Base-by-base conservation (phyloP, 164 flowering plant species). In the Buxus sempervirens region DNA sequence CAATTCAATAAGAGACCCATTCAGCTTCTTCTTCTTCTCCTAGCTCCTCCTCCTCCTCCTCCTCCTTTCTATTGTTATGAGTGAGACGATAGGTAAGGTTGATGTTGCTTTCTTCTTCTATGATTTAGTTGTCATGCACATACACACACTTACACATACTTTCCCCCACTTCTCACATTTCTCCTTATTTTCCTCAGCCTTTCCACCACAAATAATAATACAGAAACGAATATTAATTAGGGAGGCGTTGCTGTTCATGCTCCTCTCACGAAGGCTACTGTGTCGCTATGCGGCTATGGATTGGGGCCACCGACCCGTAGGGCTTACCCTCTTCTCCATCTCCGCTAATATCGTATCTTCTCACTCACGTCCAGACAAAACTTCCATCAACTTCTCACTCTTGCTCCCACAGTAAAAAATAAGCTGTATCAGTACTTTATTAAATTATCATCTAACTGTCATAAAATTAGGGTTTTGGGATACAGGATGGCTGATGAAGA, bases 221-320 rank as follows among this genome's bases (percentile, higher is more conserved):
- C 63, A 68, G 60, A 57, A 42, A 49, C 41, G 64, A 65, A 71
- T 58, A 61, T 72, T 68, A 60, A 67, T 57, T 58, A 51, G 38
- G 54, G 26, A 54, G 64, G 69, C 58, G 75, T 32, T 69, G 65
- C 57, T 67, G 72, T 73, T 72, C 76, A 71, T 71, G 75, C 65
- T 54, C 60, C 59, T 62, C 73, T 71, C 72, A 63, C 75, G 71
- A 71, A 71, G 76, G 66, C 60, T 65, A 65, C 67, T 68, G 54
- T 78, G 81, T 78, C 78, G 73, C 69, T 66, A 65, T 54, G 65
- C 63, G 69, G 66, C 48, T 64, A 41, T 64, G 57, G 76, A 67
- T 63, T 73, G 81, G 79, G 77, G 70, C 81, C 81, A 73, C 81
- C 75, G 75, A 75, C 79, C 72, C 65, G 72, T 72, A 66, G 76